Percentiles rank a stretch among this genome's conserved stretches.
Conservation (phyloP, 441 rosid species). For the Bocquillonia castaneifolia region DNA sequence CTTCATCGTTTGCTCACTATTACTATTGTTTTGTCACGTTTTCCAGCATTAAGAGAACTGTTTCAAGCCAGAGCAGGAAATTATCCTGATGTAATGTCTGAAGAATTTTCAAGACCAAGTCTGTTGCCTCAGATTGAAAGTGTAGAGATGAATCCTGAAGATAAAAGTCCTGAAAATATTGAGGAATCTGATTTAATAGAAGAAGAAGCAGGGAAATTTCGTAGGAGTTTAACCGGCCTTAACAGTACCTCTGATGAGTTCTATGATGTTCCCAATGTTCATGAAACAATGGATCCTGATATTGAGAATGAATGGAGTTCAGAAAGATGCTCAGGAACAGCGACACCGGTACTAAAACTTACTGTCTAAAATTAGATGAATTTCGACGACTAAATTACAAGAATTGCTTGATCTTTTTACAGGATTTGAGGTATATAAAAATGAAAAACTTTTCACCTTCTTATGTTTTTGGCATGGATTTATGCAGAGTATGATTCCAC, state of each 20-base stretch:
- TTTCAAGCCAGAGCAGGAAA: conserved; percentile 57
- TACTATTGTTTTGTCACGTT: conserved; percentile 1
- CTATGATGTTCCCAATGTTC: conserved; percentile 75
- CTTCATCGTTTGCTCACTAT: background rate
- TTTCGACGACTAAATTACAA: background rate
- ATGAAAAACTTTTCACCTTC: background rate
- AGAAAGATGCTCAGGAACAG: conserved; percentile 34
- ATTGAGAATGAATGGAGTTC: conserved; percentile 44
- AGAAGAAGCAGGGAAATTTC: conserved; percentile 45
- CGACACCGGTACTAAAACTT: conserved; percentile 35
- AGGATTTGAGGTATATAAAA: no score
- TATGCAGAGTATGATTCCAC: conserved; percentile 35
- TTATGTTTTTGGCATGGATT: conserved; percentile 13
- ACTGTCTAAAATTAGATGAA: background rate
- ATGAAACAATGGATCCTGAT: conserved; percentile 40
- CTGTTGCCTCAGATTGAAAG: conserved; percentile 27
- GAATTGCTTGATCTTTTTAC: no score
- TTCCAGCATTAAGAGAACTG: conserved; percentile 71
- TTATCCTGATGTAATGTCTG: conserved; percentile 34
- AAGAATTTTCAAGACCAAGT: conserved; percentile 32
- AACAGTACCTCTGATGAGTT: conserved; percentile 74
- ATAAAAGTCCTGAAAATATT: conserved; percentile 23
- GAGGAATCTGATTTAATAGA: conserved; percentile 14
- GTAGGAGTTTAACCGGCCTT: conserved; percentile 46
- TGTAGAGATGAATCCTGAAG: conserved; percentile 28